Evolutionary conservation across 352 stramenopile genomes (phyloP), one percentile per base, ranked within the genome.

Genomic region (Phytopythium sindhum): DNA sequence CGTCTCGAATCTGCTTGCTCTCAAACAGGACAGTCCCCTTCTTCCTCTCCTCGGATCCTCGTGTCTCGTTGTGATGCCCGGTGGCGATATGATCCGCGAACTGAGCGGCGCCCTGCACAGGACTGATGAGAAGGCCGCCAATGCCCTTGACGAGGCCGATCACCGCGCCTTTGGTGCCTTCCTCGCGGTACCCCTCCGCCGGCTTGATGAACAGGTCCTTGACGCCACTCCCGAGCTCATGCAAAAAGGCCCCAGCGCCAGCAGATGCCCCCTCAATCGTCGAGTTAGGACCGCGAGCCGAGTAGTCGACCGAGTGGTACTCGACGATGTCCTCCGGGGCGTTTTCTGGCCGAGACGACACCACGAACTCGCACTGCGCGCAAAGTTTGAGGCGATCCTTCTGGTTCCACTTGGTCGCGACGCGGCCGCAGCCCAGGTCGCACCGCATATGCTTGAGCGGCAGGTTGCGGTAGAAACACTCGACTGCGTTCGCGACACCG

Each of bases 371-470:
- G 31, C 82, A 91, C 42, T 78, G 68, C 0, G 77, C 63, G 55
- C 82, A 91, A 15, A 91, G 33, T 37, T 78, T 79, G 1, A 89
- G 60, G 31, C 75, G 71, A 45, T 80, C 70, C 4, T 72, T 77
- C 45, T 74, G 68, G 54, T 72, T 80, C 77, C 77, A 91, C 55
- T 78, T 87, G 19, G 72, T 86, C 35, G 82, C 80, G 3, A 84
- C 47, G 2, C 73, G 68, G 14, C 60, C 68, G 31, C 70, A 61
- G n/a, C 74, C 73, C 23, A 89, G 42, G 39, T 88, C 84, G 56
- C 93, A 98, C 10, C 75, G 66, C 91, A 98, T 97, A 47, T 75
- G 75, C 33, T 97, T 69, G 21, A 91, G 15, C 1, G 90, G 91
- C 39, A 98, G 68, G 54, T 90, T 69, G 10, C 74, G 73, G 42